phyloP scores from a whole-genome alignment of 1,284 basidiomycete genomes.

The Leccinum ponderosum region DNA sequence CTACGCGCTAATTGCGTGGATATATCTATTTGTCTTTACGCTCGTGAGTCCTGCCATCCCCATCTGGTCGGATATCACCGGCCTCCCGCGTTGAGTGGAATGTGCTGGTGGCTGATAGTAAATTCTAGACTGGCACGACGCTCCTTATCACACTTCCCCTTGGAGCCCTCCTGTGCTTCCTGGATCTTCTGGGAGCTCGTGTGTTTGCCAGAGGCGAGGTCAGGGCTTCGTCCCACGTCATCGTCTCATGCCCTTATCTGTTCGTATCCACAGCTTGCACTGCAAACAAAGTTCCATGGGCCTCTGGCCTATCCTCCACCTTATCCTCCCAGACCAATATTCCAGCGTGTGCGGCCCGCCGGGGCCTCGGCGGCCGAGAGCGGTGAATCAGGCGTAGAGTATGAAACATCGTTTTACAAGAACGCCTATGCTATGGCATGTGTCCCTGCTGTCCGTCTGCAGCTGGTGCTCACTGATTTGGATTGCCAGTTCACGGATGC shows the following conservation, averaged over 20 bases:
- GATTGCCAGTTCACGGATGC: slow-evolving; percentile 67
- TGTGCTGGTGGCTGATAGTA: slow-evolving; percentile 17
- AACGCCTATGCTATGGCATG: slow-evolving; percentile 78
- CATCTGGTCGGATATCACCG: slow-evolving; percentile 2
- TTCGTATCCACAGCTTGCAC: slow-evolving; percentile 46
- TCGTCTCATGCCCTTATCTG: slow-evolving; percentile 6
- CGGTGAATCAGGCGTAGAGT: slow-evolving; percentile 36
- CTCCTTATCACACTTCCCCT: slow-evolving; percentile 72
- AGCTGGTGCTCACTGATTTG: slow-evolving; percentile 8
- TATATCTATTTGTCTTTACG: slow-evolving; percentile 76
- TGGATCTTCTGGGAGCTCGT: slow-evolving; percentile 71
- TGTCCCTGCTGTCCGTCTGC: not conserved
- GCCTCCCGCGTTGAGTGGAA: slow-evolving; percentile 3
- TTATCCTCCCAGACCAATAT: slow-evolving; percentile 65
- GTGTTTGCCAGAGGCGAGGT: slow-evolving; percentile 71
- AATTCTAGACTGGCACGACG: slow-evolving; percentile 65
- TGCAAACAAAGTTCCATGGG: slow-evolving; percentile 70
- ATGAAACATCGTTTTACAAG: slow-evolving; percentile 71
- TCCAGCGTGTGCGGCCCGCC: slow-evolving; percentile 55
- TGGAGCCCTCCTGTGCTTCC: slow-evolving; percentile 75
- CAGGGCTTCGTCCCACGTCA: slow-evolving; percentile 17
- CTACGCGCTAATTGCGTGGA: slow-evolving; percentile 67
- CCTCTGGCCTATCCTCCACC: slow-evolving; percentile 60
- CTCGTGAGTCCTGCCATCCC: slow-evolving; percentile 44
- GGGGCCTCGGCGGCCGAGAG: slow-evolving; percentile 52